Percentiles rank a stretch among this genome's conserved stretches.
phyloP scores from a whole-genome alignment of 495 filamentous ascomycete genomes.

The Penicillium herquei region DNA sequence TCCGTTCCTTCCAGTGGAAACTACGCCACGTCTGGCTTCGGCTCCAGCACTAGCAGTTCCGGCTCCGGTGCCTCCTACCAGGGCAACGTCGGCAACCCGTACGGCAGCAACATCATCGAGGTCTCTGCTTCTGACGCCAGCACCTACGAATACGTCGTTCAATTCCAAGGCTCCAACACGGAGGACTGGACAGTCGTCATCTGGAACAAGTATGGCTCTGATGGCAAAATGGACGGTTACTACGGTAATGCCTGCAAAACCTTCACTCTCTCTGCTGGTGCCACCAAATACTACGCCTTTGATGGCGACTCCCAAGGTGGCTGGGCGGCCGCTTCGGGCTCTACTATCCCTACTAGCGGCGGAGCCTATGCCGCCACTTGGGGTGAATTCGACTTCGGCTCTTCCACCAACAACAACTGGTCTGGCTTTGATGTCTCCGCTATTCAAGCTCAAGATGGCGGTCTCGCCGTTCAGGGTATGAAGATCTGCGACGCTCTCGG shows the following conservation, averaged over 20 bases:
- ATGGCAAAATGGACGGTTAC: constrained; percentile 39
- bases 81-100: constrained; percentile 51
- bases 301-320: constrained; percentile 45
- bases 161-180: constrained; percentile 40
- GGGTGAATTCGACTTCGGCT: constrained; percentile 45
- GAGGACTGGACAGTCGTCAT: constrained; percentile 43
- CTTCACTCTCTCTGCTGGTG: constrained; percentile 42
- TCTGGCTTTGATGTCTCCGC: constrained; percentile 44
- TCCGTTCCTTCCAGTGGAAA: constrained; percentile 21
- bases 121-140: constrained; percentile 31
- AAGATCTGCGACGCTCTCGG: constrained; percentile 30
- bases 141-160: constrained; percentile 46
- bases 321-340: constrained; percentile 35
- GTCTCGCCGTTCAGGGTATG: constrained; percentile 34
- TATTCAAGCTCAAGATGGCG: constrained; percentile 38
- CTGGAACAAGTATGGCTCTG: constrained; percentile 53
- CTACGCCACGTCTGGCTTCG: constrained; percentile 31
- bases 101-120: constrained; percentile 54
- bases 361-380: constrained; percentile 43
- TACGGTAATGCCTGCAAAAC: constrained; percentile 38
- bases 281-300: constrained; percentile 46
- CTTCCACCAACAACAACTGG: constrained; percentile 34
- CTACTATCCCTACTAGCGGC: constrained; percentile 28
- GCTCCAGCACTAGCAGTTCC: constrained; percentile 24
- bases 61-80: constrained; percentile 34